Base-by-base conservation (phyloP, 495 filamentous ascomycete genomes). In the Tuber brumale region DNA sequence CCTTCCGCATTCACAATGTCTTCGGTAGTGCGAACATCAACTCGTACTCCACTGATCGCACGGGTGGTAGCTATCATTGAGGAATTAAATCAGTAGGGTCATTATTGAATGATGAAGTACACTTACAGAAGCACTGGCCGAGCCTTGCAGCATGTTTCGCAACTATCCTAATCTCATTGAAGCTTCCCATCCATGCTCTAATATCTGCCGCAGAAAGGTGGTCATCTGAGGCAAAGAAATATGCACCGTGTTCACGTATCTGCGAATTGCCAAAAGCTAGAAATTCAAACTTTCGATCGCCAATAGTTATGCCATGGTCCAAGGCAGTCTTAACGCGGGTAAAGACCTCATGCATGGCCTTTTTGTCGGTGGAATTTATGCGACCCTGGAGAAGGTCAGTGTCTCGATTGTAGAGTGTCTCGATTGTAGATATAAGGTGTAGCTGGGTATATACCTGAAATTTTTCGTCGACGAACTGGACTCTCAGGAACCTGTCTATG, bases 181-280 rank as follows among this genome's bases (percentile, higher is more conserved):
- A 96, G 19, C 90, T 84, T 3, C 96, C 95, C 94, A 98, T 97
- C 92, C 93, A 94, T 8, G 85, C 80, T n/a, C 95, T 91, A 73
- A 99, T 98, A 72, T 89, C 85, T 31, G 89, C 87, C 46, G 92
- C 92, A 1, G 88, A 89, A 10, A 93, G 74, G 74, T 87, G 81
- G 3, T 89, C 84, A 3, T 87, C 86, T 0, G 90, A 87, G 0
- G 92, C 89, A 80, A 92, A 97, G 84, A 99, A 97, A 79, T 95
- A 98, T 2, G 94, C 94, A 0, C 94, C 93, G 82, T 94, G 90
- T 82, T 98, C 95, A 21, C 95, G 89, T 75, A 99, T 92, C 78
- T 98, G 95, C 0, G 95, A 97, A 83, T 97, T 98, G 0, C 95
- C 95, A 83, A 94, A 97, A 8, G 96, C 95, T 37, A 99, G 89